Base-by-base conservation (phyloP, 2,329 filamentous ascomycete genomes). In the Epichloe brachyelytri region DNA sequence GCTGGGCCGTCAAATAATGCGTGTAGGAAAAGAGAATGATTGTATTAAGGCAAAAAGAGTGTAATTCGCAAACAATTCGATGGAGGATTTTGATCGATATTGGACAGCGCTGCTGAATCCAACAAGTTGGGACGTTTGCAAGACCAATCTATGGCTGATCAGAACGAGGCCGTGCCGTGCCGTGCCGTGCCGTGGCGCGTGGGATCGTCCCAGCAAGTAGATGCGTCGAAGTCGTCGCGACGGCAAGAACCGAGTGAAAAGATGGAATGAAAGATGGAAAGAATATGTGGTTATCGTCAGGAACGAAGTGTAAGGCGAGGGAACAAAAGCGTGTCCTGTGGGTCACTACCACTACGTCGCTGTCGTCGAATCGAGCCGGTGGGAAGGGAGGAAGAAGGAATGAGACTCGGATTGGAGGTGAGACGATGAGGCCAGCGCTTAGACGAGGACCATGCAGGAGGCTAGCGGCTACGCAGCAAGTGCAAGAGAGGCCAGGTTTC, bases 51-150 rank as follows among this genome's bases (percentile, higher is more conserved):
- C 37, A 50, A 53, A 49, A 30, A 37, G 26, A 38, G 54, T 17
- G 56, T n/a, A 52, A 41, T 55, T 54, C 41, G 55, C 53, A 47
- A 54, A 53, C 43, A 39, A 46, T 44, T 48, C 37, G 44, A 48
- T 44, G 44, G 43, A 41, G 46, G 17, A 15, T 44, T 43, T 38
- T 46, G 46, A 19, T 26, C 8, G 56, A 56, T 52, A 57, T 55
- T 65, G 72, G 71, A 75, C 73, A 76, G 73, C 72, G 59, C 73
- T 73, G 73, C 73, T 75, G 73, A 68, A 75, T 75, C 72, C 73
- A 66, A 58, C 57, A 50, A 30, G 37, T 54, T 54, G 54, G 52
- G 44, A 57, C 43, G 51, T 54, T 56, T 45, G 57, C 51, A 50
- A 51, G 52, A 49, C 43, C 46, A 54, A 49, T 39, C 50, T 47